These are phyloP conservation scores for Boletus subcaerulescens DNA, from an alignment of 768 basidiomycete genomes.

Conservation along the genomic window DNA sequence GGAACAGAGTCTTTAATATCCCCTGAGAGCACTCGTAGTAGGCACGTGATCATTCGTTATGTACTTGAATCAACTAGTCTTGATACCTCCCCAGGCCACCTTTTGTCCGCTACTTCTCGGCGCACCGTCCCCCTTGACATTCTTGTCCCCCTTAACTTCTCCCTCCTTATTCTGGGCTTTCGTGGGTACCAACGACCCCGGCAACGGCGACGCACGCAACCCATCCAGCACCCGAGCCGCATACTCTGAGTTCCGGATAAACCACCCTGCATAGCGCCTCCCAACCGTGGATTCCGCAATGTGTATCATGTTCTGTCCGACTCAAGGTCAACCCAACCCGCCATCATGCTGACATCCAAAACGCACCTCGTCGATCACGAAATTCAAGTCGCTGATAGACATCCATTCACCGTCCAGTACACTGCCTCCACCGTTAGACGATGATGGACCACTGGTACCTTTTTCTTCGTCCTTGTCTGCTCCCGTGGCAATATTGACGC, in stretches of 20 bases:
- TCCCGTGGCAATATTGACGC: conserved; percentile 41
- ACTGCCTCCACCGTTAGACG: conserved; percentile 36
- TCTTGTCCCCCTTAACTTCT: conserved; percentile 13
- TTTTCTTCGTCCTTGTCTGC: conserved; percentile 36
- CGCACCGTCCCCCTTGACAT: conserved; percentile 27
- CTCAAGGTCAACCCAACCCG: background rate
- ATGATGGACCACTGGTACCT: conserved; percentile 12
- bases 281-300: conserved; percentile 94
- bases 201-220: conserved; percentile 57
- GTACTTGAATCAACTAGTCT: conserved; percentile 23
- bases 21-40: background rate
- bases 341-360: background rate
- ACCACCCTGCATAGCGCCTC: conserved; percentile 93
- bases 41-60: background rate
- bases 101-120: conserved; percentile 47
- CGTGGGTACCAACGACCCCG: conserved; percentile 17
- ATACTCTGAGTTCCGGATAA: conserved; percentile 93
- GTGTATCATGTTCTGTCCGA: conserved; percentile 85
- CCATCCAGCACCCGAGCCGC: conserved; percentile 85
- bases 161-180: conserved; percentile 14
- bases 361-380: conserved; percentile 88
- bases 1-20: too few relatives aligned
- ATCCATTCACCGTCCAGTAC: conserved; percentile 84
- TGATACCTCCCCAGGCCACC: conserved; percentile 50
- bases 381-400: conserved; percentile 91